Base-by-base conservation (phyloP, 768 basidiomycete genomes). In the Pulveroboletus sp. region DNA sequence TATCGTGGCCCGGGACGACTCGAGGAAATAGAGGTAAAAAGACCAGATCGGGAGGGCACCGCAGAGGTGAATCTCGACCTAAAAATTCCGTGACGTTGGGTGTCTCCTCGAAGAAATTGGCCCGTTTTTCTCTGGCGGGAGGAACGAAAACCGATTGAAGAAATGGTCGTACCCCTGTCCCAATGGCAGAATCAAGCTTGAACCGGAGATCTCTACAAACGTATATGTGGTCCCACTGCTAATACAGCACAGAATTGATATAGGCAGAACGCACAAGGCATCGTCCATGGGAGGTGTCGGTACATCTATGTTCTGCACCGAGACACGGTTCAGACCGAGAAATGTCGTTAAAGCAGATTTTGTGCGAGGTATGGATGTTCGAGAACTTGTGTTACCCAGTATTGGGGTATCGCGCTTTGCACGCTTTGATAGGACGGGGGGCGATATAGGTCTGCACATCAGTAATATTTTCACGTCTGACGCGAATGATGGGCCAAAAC, bases 11-110 rank as follows among this genome's bases (percentile, higher is more conserved):
- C 29, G 32, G 47, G 6, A 32, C 55, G 34, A 38, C 45, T 62
- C 63, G 39, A 56, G 82, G 67, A 50, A 84, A 80, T 6, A 83
- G 59, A 0, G 76, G 77, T n/a, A 65, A 77, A 54, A 61, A 73
- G 49, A 56, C 67, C 47, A 56, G 62, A 47, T 43, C 67, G 57
- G 42, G 61, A 24, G 42, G 43, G 13, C 43, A 54, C 36, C 47
- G 63, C 49, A 34, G 62, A 51, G 61, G 71, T 49, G 65, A 71
- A 46, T 44, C 57, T 23, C 26, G 55, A 30, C 38, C 64, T 20
- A 76, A 60, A 49, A 75, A 72, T 7, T 55, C 61, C 13, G 58
- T 43, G 20, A 66, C 54, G 44, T 52, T 41, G n/a, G 56, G 55
- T 30, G 54, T 56, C 19, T 40, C n/a, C 24, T 50, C 55, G 38